phyloP scores from a whole-genome alignment of 2,329 filamentous ascomycete species.

The Zymoseptoria brevis region DNA sequence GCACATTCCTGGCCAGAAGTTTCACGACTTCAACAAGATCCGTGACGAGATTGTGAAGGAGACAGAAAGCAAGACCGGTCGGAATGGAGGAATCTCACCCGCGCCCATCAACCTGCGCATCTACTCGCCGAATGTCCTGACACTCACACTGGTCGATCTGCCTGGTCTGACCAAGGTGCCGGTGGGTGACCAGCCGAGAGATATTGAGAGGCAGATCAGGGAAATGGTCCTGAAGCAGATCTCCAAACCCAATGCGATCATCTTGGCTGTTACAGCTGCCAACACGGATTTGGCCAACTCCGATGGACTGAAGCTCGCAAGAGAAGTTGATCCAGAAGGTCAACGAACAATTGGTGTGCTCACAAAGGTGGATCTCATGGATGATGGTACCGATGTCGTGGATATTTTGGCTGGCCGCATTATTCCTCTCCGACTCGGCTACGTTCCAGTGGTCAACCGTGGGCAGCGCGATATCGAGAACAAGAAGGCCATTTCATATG shows the following conservation, averaged over 20 bases:
- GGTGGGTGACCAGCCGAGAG: slow-evolving; percentile 89
- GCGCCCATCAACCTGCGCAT: slow-evolving; percentile 96
- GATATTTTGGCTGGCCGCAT: slow-evolving; percentile 97
- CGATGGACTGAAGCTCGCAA: slow-evolving; percentile 88
- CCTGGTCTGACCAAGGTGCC: slow-evolving; percentile 95
- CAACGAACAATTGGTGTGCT: slow-evolving; percentile 97
- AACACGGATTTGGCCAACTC: slow-evolving; percentile 99
- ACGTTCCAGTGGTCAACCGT: slow-evolving; percentile 95
- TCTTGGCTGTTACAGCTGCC: slow-evolving; percentile 89
- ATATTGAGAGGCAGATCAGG: slow-evolving; percentile 92
- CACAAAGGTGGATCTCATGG: slow-evolving; percentile 98
- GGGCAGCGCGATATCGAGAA: slow-evolving; percentile 98
- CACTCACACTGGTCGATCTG: slow-evolving; percentile 90
- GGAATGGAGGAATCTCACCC: slow-evolving; percentile 92
- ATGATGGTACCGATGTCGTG: slow-evolving; percentile 95
- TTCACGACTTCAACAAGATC: slow-evolving; percentile 96
- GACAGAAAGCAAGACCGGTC: slow-evolving; percentile 92
- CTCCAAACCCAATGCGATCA: slow-evolving; percentile 95
- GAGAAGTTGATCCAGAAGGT: slow-evolving; percentile 94
- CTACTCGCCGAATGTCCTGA: slow-evolving; percentile 96
- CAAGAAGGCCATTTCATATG: slow-evolving; percentile 85
- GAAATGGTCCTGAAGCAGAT: slow-evolving; percentile 99
- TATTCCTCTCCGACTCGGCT: slow-evolving; percentile 88
- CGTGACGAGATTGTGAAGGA: slow-evolving; percentile 94
- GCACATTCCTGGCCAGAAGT: slow-evolving; percentile 95